phyloP scores from a whole-genome alignment of 495 filamentous ascomycete species.

The Podospora comata region DNA sequence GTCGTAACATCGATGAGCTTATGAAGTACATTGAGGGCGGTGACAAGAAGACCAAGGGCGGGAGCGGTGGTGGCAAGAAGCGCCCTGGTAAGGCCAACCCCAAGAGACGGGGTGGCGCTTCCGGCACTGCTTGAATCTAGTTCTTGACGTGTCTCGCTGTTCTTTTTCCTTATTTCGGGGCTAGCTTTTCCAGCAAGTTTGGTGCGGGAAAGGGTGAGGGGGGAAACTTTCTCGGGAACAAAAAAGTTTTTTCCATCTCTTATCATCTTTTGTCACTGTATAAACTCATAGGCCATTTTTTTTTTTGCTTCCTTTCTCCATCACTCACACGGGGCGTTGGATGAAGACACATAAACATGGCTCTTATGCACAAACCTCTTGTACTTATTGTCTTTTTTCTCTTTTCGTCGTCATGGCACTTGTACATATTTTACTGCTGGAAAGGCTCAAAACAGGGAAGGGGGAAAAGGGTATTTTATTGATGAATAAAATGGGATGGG shows the following conservation, averaged over 20 bases:
- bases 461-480: neutral
- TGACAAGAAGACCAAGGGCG: constrained; percentile 29
- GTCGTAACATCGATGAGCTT: constrained; percentile 28
- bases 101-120: constrained; percentile 55
- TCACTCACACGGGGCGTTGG: neutral
- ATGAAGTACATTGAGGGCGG: constrained; percentile 25
- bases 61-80: constrained; percentile 73
- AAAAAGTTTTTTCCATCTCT: neutral
- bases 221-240: neutral
- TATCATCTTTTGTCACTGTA: neutral
- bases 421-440: neutral
- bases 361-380: neutral
- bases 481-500: neutral
- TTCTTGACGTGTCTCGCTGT: neutral
- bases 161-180: neutral
- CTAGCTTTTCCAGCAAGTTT: neutral
- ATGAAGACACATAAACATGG: constrained; percentile 1
- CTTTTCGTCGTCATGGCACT: neutral
- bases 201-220: no score
- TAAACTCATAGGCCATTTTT: neutral
- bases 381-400: neutral
- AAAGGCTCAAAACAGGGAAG: neutral
- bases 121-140: constrained; percentile 2
- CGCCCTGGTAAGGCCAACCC: constrained; percentile 63
- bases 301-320: neutral